These are phyloP conservation scores for Tetratostichococcus sp. DNA, from an alignment of 139 green algal genomes.

Conservation along the genomic window DNA sequence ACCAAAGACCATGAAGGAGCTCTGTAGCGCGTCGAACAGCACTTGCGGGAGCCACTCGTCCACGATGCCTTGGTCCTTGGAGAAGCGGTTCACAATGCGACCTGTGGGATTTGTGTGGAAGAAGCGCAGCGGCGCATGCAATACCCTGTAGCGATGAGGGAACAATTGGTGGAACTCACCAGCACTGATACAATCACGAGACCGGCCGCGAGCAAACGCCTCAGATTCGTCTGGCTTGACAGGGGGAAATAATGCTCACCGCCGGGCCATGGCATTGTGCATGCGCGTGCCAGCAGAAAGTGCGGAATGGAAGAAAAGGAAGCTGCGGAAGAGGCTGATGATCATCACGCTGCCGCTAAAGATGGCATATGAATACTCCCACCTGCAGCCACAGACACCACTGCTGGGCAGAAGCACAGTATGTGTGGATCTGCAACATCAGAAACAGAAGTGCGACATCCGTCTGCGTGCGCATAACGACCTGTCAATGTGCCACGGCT, in stretches of 20 bases:
- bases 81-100: conserved; percentile 84
- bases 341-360: conserved; percentile 43
- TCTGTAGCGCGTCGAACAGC: conserved; percentile 64
- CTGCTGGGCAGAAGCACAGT: background rate
- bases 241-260: background rate
- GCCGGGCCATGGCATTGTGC: conserved; percentile 48
- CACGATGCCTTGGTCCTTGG: conserved; percentile 69
- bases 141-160: conserved; percentile 37
- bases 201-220: too few species aligned
- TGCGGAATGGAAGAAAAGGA: conserved; percentile 57
- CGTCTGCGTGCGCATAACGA: too few species aligned
- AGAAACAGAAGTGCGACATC: background rate
- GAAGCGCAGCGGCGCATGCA: conserved; percentile 84
- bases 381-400: conserved; percentile 11
- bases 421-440: background rate
- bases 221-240: too few species aligned
- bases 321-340: conserved; percentile 37
- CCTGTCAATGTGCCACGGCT: too few species aligned
- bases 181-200: too few species aligned
- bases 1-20: conserved; percentile 45
- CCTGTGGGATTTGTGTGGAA: conserved; percentile 92
- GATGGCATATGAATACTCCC: conserved; percentile 53
- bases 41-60: conserved; percentile 72
- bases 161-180: too few species aligned
- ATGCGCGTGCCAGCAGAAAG: conserved; percentile 46